These are phyloP conservation scores for Neurospora cerealis DNA, from an alignment of 495 filamentous ascomycete genomes.

Conservation along the genomic window DNA sequence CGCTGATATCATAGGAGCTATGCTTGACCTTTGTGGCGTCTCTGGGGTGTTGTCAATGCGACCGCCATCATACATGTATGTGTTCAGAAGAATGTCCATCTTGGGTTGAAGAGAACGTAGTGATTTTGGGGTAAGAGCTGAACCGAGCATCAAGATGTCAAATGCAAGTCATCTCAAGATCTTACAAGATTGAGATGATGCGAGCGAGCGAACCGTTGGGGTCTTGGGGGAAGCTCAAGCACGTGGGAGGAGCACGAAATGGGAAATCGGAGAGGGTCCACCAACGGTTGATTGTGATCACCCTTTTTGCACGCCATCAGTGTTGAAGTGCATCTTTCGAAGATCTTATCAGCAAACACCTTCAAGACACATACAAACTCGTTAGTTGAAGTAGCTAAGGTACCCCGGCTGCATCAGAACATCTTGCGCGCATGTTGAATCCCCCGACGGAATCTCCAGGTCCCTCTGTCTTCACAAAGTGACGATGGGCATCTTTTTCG, in stretches of 20 bases:
- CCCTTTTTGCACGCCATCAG: not conserved
- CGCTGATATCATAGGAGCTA: not conserved
- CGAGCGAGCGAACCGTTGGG: not conserved
- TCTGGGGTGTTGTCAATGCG: not conserved
- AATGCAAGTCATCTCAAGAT: not conserved
- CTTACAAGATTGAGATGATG: not conserved
- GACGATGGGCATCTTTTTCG: not conserved
- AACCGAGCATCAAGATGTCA: not conserved
- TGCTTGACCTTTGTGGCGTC: not conserved
- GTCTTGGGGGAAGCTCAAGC: not conserved
- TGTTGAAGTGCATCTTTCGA: not conserved
- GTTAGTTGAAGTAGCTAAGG: not conserved
- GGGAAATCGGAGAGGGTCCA: not conserved
- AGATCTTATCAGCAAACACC: not conserved
- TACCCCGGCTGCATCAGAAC: not conserved
- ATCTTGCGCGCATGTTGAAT: not conserved
- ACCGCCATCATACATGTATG: not conserved
- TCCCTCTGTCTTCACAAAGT: not conserved
- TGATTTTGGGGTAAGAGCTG: not conserved
- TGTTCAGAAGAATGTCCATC: not conserved
- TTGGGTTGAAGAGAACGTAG: not conserved
- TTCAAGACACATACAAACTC: not conserved
- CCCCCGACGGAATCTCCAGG: not conserved
- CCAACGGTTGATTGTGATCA: not conserved
- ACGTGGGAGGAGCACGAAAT: not conserved